Evolutionary conservation across 345 rosid species (phyloP), one percentile per base, ranked within the genome.

Genomic region (Trapa incisa): DNA sequence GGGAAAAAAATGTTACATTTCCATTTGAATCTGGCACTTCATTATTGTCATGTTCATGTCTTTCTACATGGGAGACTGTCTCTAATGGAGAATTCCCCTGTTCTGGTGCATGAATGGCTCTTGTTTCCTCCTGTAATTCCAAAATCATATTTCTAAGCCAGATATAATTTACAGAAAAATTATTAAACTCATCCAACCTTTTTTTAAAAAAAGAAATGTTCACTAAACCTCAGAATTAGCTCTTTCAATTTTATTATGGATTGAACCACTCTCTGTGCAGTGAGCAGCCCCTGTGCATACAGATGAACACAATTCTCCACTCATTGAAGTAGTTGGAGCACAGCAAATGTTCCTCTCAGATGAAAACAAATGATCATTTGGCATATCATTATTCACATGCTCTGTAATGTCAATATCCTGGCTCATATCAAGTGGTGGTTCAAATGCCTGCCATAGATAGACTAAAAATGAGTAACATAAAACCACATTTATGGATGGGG

Each of bases 351-450:
- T 76, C 71, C 76, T 77, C 77, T 83, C 83, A 65, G 76, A 79
- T 10, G 84, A 78, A 65, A 61, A 74, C 67, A 50, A 71, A 75
- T 74, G 71, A 68, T 82, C 86, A 79, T 80, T 53, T 61, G 74
- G 81, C 68, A 77, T 75, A 65, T 84, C 84, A 61, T 73, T 70
- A 64, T 72, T 72, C 37, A 80, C 69, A 67, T 82, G 84, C 67
- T 78, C 86, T 71, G 71, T 79, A 72, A 61, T 52, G 72, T 83
- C 91, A 73, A 74, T 67, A 70, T 82, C 95, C 72, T 80, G 87
- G 85, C 89, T 87, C 96, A 94, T 80, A 80, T 91, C 97, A 64
- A 91, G 72, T 52, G 99, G 99, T n/a, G 99, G 96, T 63, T 91
- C 97, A 83, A 94, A 94, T 75, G 88, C 93, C 99, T 94, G 84